These are phyloP conservation scores for Xerophyta viscosa DNA, from an alignment of 106 monocot species.

Conservation along the genomic window DNA sequence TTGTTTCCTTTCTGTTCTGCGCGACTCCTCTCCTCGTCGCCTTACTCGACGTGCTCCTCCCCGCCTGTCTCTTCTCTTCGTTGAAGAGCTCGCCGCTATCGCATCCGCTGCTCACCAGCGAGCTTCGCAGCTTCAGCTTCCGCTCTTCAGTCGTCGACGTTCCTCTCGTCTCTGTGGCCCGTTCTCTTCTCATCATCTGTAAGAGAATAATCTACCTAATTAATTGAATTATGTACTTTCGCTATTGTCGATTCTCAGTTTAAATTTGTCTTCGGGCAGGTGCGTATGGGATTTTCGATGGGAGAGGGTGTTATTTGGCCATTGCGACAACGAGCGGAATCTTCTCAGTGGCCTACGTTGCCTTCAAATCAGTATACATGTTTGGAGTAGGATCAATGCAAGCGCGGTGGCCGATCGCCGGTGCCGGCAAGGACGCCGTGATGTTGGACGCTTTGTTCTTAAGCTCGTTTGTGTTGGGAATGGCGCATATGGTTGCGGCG, in stretches of 20 bases:
- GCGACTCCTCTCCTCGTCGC: constrained; percentile 41
- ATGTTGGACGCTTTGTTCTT: constrained; percentile 48
- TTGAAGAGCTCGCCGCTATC: neutral
- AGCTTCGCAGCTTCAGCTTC: constrained; percentile 34
- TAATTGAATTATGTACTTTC: neutral
- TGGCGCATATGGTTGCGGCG: constrained; percentile 61
- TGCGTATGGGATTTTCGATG: constrained; percentile 41
- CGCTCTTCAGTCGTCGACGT: constrained; percentile 45
- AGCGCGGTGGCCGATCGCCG: constrained; percentile 1
- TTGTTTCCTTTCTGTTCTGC: constrained; percentile 40
- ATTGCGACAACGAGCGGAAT: constrained; percentile 31
- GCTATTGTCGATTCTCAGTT: neutral
- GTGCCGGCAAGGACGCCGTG: neutral
- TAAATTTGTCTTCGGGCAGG: constrained; percentile 20
- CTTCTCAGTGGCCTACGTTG: constrained; percentile 35
- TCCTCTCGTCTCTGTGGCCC: constrained; percentile 39
- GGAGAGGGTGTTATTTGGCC: constrained; percentile 51
- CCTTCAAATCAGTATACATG: constrained; percentile 43
- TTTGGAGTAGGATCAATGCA: constrained; percentile 9
- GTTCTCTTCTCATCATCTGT: constrained; percentile 67
- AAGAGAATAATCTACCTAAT: constrained; percentile 3
- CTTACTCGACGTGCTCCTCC: constrained; percentile 40
- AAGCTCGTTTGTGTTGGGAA: constrained; percentile 45
- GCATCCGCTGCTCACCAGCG: neutral
- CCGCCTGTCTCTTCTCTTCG: constrained; percentile 15